Conservation (phyloP, 805 yeast species). For the Starmerella scarabaei region DNA sequence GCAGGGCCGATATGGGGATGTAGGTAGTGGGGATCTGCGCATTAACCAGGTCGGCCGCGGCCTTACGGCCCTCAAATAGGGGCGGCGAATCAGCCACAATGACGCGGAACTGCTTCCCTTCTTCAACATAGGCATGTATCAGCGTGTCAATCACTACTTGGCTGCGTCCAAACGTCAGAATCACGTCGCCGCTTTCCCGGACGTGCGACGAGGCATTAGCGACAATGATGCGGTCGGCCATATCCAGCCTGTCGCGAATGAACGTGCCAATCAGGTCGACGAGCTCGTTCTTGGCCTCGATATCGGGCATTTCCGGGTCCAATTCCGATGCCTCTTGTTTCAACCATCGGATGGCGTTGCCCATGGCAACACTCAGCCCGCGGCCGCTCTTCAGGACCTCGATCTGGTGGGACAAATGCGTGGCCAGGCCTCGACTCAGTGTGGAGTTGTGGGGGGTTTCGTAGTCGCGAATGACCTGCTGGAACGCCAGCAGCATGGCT, state of each 20-base stretch:
- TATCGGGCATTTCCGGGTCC: constrained; percentile 57
- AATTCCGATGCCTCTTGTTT: constrained; percentile 83
- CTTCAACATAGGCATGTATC: constrained; percentile 47
- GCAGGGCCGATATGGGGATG: constrained; percentile 62
- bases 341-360: constrained; percentile 93
- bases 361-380: constrained; percentile 89
- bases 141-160: constrained; percentile 68
- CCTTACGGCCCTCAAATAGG: constrained; percentile 76
- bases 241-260: constrained; percentile 70
- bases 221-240: constrained; percentile 70
- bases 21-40: constrained; percentile 64
- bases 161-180: constrained; percentile 80
- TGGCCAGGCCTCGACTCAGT: constrained; percentile 74
- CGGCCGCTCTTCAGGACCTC: constrained; percentile 84
- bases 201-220: constrained; percentile 70
- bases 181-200: constrained; percentile 52
- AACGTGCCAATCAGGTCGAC: constrained; percentile 62
- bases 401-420: constrained; percentile 80
- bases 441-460: constrained; percentile 76
- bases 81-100: constrained; percentile 90
- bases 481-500: constrained; percentile 75
- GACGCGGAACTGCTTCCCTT: constrained; percentile 57
- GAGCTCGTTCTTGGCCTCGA: constrained; percentile 50
- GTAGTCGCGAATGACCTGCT: constrained; percentile 65
- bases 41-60: constrained; percentile 51